These are phyloP conservation scores for Parathielavia hyrcaniae DNA, from an alignment of 495 filamentous ascomycete species.

Conservation along the genomic window DNA sequence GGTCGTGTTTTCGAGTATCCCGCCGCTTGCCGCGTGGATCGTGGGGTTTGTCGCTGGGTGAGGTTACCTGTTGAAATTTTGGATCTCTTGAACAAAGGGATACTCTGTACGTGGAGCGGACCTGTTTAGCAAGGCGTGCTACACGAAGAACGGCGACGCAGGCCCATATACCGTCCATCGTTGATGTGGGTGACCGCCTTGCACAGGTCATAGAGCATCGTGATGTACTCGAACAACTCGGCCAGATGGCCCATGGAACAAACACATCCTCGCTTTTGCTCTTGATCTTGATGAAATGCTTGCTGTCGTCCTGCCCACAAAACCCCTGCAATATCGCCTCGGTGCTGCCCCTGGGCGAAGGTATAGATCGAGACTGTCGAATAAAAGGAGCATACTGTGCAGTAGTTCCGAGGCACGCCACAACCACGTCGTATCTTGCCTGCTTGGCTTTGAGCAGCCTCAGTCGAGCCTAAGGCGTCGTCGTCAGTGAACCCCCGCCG, in stretches of 20 bases:
- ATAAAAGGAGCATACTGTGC: too few species aligned
- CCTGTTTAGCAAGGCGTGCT: not conserved
- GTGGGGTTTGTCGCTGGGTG: conserved; percentile 16
- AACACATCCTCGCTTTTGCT: not conserved
- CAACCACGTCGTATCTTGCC: not conserved
- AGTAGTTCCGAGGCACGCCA: not conserved
- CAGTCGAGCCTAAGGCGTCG: conserved; percentile 14
- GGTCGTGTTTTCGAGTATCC: conserved; percentile 38
- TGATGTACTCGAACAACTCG: not conserved
- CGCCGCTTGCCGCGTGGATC: conserved; percentile 28
- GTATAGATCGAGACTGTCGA: not conserved
- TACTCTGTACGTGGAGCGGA: too few species aligned
- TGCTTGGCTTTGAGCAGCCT: not conserved
- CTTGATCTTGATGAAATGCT: not conserved
- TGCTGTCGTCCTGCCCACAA: not conserved
- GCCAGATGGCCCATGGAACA: not conserved
- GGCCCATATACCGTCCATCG: not conserved
- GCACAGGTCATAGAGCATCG: not conserved
- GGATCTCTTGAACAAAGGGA: too few species aligned
- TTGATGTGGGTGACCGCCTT: not conserved
- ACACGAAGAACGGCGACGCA: not conserved
- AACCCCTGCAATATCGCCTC: not conserved
- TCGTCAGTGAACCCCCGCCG: conserved; percentile 2
- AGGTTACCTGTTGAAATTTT: not conserved
- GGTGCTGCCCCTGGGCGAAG: not conserved